Percentiles rank a stretch among this genome's conserved stretches.
These are phyloP conservation scores for Pleurotus tuber-regium DNA, from an alignment of 768 basidiomycete species.

Conservation along the genomic window DNA sequence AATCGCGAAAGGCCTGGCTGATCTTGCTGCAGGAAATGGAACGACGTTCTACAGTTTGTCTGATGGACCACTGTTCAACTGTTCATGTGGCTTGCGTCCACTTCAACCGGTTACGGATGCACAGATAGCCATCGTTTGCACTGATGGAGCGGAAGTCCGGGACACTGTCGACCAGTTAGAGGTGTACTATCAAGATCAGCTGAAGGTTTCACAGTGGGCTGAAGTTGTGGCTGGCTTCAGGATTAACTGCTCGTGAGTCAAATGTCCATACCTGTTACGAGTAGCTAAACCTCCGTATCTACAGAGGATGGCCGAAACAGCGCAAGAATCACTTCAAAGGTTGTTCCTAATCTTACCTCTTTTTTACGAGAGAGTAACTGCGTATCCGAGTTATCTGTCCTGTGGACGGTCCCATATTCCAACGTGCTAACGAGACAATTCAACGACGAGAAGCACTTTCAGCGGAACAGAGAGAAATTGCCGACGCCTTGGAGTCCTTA, in stretches of 20 bases:
- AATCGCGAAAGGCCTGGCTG: slow-evolving; percentile 21
- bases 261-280: background rate
- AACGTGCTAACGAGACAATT: too few relatives aligned
- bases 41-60: slow-evolving; percentile 12
- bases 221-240: slow-evolving; percentile 14
- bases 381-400: slow-evolving; percentile 41
- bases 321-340: slow-evolving; percentile 1
- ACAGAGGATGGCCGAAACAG: slow-evolving; percentile 3
- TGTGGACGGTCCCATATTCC: slow-evolving; percentile 27
- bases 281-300: background rate
- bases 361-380: slow-evolving; percentile 38
- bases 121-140: slow-evolving; percentile 15
- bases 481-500: too few relatives aligned
- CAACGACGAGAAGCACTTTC: too few relatives aligned
- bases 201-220: slow-evolving; percentile 17
- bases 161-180: slow-evolving; percentile 14
- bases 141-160: slow-evolving; percentile 18
- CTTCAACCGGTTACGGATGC: slow-evolving; percentile 11
- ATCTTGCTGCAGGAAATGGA: slow-evolving; percentile 23
- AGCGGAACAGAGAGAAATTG: too few relatives aligned
- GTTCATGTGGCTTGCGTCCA: background rate
- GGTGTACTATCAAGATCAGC: slow-evolving; percentile 11
- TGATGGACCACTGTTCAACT: background rate
- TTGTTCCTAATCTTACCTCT: slow-evolving; percentile 13
- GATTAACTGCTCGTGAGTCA: slow-evolving; percentile 19